Percentiles rank a stretch among this genome's conserved stretches.
Conservation (phyloP, 441 rosid species). For the Lepidium campestre region DNA sequence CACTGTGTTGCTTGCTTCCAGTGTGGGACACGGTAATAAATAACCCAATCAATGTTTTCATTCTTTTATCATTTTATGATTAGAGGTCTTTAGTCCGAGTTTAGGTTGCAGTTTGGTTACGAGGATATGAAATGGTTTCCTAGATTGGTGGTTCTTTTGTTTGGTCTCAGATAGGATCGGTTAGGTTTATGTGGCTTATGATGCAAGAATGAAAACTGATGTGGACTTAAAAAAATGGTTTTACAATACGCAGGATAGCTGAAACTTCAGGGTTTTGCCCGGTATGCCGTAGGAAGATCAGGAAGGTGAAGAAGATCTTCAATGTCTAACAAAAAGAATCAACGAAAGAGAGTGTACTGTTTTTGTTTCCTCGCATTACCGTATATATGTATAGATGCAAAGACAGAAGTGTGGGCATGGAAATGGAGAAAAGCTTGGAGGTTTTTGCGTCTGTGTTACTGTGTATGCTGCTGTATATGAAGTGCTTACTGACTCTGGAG, state of each 20-base stretch:
- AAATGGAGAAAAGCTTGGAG: neutral
- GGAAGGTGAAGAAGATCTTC: slow-evolving; percentile 86
- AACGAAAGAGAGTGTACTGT: neutral
- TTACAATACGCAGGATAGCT: slow-evolving; percentile 52
- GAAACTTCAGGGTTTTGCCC: slow-evolving; percentile 85
- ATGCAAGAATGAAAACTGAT: neutral
- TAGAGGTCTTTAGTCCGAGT: neutral
- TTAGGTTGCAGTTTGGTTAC: neutral
- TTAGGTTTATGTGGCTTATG: neutral
- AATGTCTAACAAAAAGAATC: slow-evolving; percentile 42
- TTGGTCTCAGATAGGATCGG: neutral
- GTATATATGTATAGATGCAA: slow-evolving; percentile 23
- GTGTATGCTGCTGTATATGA: slow-evolving; percentile 1
- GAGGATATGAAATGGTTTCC: neutral
- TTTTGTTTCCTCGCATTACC: neutral
- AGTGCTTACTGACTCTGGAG: slow-evolving; percentile 1
- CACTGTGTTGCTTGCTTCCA: slow-evolving; percentile 87
- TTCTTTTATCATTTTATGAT: neutral
- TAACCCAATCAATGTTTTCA: neutral
- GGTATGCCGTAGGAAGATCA: slow-evolving; percentile 68
- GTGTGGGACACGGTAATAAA: slow-evolving; percentile 78
- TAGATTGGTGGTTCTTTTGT: neutral
- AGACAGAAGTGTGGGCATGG: neutral
- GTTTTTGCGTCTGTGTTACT: neutral
- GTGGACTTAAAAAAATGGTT: neutral